These are phyloP conservation scores for Salix caprea DNA, from an alignment of 345 rosid genomes.

Conservation along the genomic window DNA sequence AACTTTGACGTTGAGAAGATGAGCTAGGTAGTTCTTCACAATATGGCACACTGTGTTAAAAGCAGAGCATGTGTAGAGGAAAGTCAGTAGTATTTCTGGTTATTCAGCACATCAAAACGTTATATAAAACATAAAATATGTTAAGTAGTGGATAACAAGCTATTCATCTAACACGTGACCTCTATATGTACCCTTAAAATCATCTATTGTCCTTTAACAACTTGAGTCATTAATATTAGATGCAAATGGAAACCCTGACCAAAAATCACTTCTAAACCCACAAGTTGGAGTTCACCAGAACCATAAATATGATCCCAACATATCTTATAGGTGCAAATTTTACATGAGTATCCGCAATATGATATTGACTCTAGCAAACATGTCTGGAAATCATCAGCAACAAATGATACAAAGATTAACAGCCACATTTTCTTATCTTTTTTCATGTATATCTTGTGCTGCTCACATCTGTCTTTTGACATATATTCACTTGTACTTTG, in stretches of 20 bases:
- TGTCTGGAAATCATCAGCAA: not conserved
- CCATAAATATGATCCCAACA: not conserved
- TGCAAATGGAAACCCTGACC: not conserved
- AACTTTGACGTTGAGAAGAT: slow-evolving; percentile 58
- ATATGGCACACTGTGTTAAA: slow-evolving; percentile 66
- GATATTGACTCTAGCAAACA: not conserved
- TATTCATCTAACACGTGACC: not conserved
- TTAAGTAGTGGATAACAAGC: not conserved
- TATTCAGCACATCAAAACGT: not conserved
- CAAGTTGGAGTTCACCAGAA: not conserved
- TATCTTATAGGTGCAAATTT: not conserved
- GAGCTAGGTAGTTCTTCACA: slow-evolving; percentile 87
- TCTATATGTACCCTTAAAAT: not conserved
- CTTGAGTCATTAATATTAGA: not conserved
- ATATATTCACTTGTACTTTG: not conserved
- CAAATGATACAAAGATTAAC: no score
- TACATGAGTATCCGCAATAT: not conserved
- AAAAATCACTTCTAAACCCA: not conserved
- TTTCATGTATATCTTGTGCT: not conserved
- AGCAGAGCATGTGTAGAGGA: not conserved
- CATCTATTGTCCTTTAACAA: not conserved
- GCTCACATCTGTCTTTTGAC: not conserved
- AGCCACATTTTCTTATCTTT: not conserved
- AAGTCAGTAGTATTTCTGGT: not conserved
- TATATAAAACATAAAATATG: not conserved